Evolutionary conservation across 192 early-diverging fungal genomes (phyloP), one percentile per base, ranked within the genome.

Genomic region (Jimgerdemannia lactiflua): DNA sequence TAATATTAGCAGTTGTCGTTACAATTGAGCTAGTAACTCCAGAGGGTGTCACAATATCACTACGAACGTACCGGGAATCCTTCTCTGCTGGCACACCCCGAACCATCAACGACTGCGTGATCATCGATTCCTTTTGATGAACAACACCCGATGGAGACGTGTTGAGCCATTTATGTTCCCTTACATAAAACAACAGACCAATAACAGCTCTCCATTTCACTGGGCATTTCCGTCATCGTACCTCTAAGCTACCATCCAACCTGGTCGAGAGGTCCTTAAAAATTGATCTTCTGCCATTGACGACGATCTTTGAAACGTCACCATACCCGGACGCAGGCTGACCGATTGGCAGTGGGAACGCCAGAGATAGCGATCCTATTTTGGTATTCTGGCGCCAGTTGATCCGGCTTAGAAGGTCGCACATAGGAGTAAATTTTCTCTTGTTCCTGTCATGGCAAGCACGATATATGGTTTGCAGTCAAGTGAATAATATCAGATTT

Each of bases 331-430:
- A 14, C 6, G 14, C 6, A 59, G 49, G 49, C 49, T 6, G 49
- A 59, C 8, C 14, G 8, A 59, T 6, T 10, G 49, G 49, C 19
- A 87, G 74, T 3, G 86, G 86, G 29, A 87, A 70, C 3, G 71
- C 74, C 10, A 78, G 67, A 4, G 73, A 80, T 0, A 87, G 74
- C 3, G 77, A 74, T 9, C 78, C 86, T 9, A 85, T 72, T 20
- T 77, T 87, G 3, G 84, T 83, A 42, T 81, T 80, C 42, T 75
- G 78, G 1, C 77, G 76, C 86, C 86, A 87, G 74, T 85, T 87
- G 6, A 87, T 69, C 19, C 71, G 67, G 18, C 71, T 74, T 9
- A 87, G 54, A 41, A 83, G 40, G 63, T 85, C 80, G 40, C 69
- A 8, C 82, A 87, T 80, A 18, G 74, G 64, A 40, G 65, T 73